phyloP scores from a whole-genome alignment of 768 basidiomycete genomes.

The Termitomyces titanicus region DNA sequence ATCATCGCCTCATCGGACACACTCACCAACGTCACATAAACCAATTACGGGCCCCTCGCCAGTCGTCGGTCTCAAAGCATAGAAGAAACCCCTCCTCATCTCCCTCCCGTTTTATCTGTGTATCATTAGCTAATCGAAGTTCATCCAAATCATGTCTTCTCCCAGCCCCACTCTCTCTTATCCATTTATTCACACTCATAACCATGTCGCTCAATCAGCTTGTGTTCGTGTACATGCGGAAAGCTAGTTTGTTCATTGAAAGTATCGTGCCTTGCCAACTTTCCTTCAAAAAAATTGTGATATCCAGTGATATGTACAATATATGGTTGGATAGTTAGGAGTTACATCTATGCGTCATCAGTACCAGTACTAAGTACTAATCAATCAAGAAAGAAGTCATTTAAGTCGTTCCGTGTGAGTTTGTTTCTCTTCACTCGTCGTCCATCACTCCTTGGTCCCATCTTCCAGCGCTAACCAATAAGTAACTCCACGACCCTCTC shows the following conservation, averaged over 20 bases:
- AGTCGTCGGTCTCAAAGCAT: constrained; percentile 27
- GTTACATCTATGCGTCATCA: not conserved
- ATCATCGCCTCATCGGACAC: constrained; percentile 16
- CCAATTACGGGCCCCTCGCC: constrained; percentile 16
- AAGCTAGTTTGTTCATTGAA: not conserved
- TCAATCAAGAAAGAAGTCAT: not conserved
- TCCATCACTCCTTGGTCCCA: too few species aligned
- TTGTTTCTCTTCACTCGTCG: too few species aligned
- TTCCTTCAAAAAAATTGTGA: not conserved
- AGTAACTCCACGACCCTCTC: too few species aligned
- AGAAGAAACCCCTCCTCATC: constrained; percentile 1
- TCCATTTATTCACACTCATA: not conserved
- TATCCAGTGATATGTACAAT: too few species aligned
- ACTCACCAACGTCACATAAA: constrained; percentile 20
- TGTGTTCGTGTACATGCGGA: not conserved
- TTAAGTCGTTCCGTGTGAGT: too few species aligned
- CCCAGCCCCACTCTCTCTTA: not conserved
- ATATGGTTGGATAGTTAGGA: not conserved
- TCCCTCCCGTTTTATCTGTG: not conserved
- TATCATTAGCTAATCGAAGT: constrained; percentile 11
- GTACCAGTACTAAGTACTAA: not conserved
- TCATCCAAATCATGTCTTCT: not conserved
- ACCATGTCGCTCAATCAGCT: not conserved
- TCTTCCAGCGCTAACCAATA: too few species aligned
- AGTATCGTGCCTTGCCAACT: not conserved